Base-by-base conservation (phyloP, 441 rosid genomes). In the Adansonia rubrostipa region DNA sequence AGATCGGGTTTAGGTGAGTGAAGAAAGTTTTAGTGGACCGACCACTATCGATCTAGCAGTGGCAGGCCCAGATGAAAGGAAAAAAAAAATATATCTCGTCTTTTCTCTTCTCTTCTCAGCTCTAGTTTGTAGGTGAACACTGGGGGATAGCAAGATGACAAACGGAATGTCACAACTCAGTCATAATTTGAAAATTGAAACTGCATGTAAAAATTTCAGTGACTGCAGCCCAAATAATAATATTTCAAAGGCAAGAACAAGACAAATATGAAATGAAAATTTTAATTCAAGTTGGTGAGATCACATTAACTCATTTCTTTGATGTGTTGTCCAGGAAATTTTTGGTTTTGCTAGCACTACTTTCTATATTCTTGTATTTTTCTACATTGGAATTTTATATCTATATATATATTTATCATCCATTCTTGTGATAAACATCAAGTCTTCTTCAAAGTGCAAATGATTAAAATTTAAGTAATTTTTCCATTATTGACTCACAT, bases 401-500 rank as follows among this genome's bases (percentile, higher is more conserved):
- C 8, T 1, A 14, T 24, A 24, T 24, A 24, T 24, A 24, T 24
- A 24, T 24, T 24, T 24, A 9, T 20, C 33, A 20, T 20, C 63
- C 63, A 9, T 22, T 14, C 13, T 19, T 56, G 20, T 48, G 63
- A 78, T 71, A 78, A 71, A 54, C 63, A 61, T 78, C 80, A 71
- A 33, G 71, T 61, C 76, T 33, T 74, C 24, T 60, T 78, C 70
- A 78, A 28, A 47, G 40, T n/a, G 61, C 70, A 48, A 61, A 78
- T 28, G 69, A 70, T 71, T 47, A 28, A 9, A 40, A 15, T 4
- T 44, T 56, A 20, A 67, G 45, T n/a, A 36, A 13, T 28, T 50
- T 28, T 58, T 70, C 76, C 60, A 70, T 78, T 78, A 71, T 77
- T 77, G 67, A 77, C 67, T 77, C 79, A 77, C 79, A 45, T 44